Evolutionary conservation across 1,284 basidiomycete genomes (phyloP).

Genomic region (Papiliotrema nemorosa): DNA sequence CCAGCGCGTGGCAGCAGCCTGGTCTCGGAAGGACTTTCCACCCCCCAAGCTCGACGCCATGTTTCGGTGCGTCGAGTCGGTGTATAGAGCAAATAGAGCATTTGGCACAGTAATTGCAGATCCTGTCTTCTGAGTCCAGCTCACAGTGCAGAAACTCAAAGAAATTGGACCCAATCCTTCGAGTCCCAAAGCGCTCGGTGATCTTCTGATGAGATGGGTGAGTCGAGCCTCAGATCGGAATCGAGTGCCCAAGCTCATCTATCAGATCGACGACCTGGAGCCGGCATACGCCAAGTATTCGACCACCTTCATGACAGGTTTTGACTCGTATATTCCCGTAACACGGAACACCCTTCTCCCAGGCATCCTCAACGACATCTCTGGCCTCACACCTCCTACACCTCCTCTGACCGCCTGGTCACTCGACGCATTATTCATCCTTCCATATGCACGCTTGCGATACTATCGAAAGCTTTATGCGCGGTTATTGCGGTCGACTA

Average conservation of each 20-base stretch:
- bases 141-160: constrained; percentile 68
- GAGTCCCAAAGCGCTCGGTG: constrained; percentile 91
- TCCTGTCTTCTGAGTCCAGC: background rate
- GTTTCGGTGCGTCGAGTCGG: constrained; percentile 87
- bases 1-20: constrained; percentile 96
- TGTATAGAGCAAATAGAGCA: constrained; percentile 85
- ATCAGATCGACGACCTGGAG: constrained; percentile 82
- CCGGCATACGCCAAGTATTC: constrained; percentile 80
- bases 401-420: constrained; percentile 62
- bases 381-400: constrained; percentile 59
- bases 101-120: constrained; percentile 63
- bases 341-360: constrained; percentile 68
- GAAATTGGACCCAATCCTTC: constrained; percentile 91
- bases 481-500: constrained; percentile 80
- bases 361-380: constrained; percentile 67
- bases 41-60: constrained; percentile 86
- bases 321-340: constrained; percentile 78
- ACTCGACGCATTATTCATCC: constrained; percentile 77
- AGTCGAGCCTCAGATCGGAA: constrained; percentile 29
- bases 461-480: constrained; percentile 93
- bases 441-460: constrained; percentile 77
- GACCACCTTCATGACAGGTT: constrained; percentile 67
- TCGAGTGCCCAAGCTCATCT: constrained; percentile 5
- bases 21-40: constrained; percentile 91
- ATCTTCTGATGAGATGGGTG: constrained; percentile 96